Conservation (phyloP, 2,329 filamentous ascomycete genomes). For the Nemania serpens region DNA sequence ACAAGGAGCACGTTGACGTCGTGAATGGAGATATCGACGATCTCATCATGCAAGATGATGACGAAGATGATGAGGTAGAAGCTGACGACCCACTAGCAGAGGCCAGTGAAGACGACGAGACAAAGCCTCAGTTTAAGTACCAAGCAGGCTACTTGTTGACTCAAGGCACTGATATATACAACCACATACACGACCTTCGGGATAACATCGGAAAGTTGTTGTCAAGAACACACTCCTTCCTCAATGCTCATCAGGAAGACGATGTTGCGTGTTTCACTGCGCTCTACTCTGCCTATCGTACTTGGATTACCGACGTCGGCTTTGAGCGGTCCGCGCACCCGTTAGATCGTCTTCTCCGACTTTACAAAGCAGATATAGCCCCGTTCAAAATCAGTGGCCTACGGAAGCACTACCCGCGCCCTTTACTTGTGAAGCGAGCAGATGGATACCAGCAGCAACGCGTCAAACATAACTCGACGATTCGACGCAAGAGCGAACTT, state of each 20-base stretch:
- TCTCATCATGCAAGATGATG: conserved; percentile 60
- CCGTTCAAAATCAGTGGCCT: conserved; percentile 95
- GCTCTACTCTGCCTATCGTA: conserved; percentile 87
- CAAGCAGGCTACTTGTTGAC: conserved; percentile 82
- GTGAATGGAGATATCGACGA: conserved; percentile 39
- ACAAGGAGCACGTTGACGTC: conserved; percentile 48
- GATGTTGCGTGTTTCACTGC: conserved; percentile 95
- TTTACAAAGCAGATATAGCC: conserved; percentile 84
- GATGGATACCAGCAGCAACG: conserved; percentile 94
- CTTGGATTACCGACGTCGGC: conserved; percentile 97
- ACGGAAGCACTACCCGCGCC: conserved; percentile 88
- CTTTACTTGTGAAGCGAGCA: conserved; percentile 87
- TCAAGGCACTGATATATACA: conserved; percentile 66
- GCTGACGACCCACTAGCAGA: conserved; percentile 61
- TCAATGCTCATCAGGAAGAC: conserved; percentile 85
- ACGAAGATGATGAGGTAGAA: conserved; percentile 51
- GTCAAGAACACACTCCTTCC: conserved; percentile 82
- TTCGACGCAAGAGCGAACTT: conserved; percentile 85
- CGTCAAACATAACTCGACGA: conserved; percentile 89
- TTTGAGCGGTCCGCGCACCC: conserved; percentile 95
- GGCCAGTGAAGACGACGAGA: conserved; percentile 77
- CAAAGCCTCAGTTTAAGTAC: conserved; percentile 86
- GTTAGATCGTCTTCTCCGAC: conserved; percentile 80
- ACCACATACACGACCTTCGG: conserved; percentile 77
- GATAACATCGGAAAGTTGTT: conserved; percentile 79